These are phyloP conservation scores for Malassezia pachydermatis DNA, from an alignment of 1,284 basidiomycete genomes.

Conservation along the genomic window DNA sequence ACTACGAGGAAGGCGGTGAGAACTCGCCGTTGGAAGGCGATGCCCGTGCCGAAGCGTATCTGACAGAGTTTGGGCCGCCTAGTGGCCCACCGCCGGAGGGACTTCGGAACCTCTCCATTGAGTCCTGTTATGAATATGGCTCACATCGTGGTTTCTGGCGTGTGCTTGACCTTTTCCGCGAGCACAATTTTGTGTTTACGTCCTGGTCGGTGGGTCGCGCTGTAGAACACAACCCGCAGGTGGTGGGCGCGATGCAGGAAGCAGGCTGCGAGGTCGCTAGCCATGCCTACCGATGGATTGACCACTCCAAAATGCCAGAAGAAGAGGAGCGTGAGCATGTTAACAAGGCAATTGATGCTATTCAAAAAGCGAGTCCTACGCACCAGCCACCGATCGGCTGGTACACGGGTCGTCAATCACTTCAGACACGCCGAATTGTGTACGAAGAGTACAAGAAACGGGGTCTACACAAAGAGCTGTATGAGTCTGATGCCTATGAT, in stretches of 20 bases:
- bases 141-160: slow-evolving; percentile 49
- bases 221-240: slow-evolving; percentile 46
- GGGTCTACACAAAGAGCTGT: slow-evolving; percentile 30
- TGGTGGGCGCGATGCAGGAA: slow-evolving; percentile 39
- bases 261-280: slow-evolving; percentile 47
- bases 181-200: slow-evolving; percentile 42
- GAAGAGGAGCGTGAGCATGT: slow-evolving; percentile 46
- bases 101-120: slow-evolving; percentile 45
- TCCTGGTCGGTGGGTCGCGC: slow-evolving; percentile 48
- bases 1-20: slow-evolving; percentile 50
- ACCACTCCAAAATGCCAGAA: slow-evolving; percentile 41
- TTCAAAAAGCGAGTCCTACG: slow-evolving; percentile 37
- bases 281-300: slow-evolving; percentile 49
- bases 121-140: slow-evolving; percentile 49
- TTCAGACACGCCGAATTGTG: slow-evolving; percentile 42
- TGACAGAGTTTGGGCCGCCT: slow-evolving; percentile 44
- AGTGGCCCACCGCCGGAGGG: slow-evolving; percentile 24
- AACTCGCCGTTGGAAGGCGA: slow-evolving; percentile 46
- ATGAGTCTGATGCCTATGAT: slow-evolving; percentile 45
- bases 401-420: slow-evolving; percentile 49
- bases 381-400: slow-evolving; percentile 45
- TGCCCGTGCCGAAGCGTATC: slow-evolving; percentile 32
- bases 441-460: slow-evolving; percentile 38
- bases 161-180: slow-evolving; percentile 46
- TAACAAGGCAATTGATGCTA: slow-evolving; percentile 38